These are phyloP conservation scores for Candida bentonensis DNA, from an alignment of 805 yeast genomes.

Conservation along the genomic window DNA sequence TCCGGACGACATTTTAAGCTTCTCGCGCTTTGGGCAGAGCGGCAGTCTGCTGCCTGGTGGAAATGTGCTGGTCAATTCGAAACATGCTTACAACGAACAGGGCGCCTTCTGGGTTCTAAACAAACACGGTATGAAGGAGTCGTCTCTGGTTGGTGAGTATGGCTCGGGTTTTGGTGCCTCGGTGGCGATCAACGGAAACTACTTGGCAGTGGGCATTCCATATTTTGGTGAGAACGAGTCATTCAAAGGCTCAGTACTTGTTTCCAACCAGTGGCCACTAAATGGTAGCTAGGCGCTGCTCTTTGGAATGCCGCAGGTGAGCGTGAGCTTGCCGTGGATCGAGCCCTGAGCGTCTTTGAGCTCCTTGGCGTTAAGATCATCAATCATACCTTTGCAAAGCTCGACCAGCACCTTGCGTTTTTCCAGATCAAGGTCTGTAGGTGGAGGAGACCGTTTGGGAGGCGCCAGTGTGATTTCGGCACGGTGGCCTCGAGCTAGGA, in stretches of 20 bases:
- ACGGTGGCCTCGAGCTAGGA: constrained; percentile 17
- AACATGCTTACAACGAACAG: constrained; percentile 26
- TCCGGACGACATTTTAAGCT: not conserved
- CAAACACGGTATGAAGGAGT: constrained; percentile 14
- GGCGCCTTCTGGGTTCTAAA: constrained; percentile 35
- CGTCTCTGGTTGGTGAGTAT: constrained; percentile 15
- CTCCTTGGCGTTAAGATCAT: constrained; percentile 12
- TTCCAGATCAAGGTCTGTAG: constrained; percentile 16
- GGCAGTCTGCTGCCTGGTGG: not conserved
- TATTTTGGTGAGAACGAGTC: constrained; percentile 6
- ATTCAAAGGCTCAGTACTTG: not conserved
- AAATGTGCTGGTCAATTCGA: constrained; percentile 27
- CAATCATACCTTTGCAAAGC: constrained; percentile 11
- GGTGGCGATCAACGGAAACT: constrained; percentile 16
- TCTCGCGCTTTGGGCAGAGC: not conserved
- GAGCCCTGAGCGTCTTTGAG: constrained; percentile 14
- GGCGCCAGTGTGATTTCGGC: constrained; percentile 14
- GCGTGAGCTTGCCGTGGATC: constrained; percentile 10
- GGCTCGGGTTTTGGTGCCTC: constrained; percentile 33
- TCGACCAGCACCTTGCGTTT: constrained; percentile 16
- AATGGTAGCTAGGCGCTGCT: no score
- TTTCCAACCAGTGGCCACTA: constrained; percentile 1
- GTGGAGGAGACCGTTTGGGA: constrained; percentile 4
- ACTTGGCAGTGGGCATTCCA: constrained; percentile 17
- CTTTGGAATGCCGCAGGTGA: not conserved